Base-by-base conservation (phyloP, 495 filamentous ascomycete species). In the Thermothielavioides terrestris region DNA sequence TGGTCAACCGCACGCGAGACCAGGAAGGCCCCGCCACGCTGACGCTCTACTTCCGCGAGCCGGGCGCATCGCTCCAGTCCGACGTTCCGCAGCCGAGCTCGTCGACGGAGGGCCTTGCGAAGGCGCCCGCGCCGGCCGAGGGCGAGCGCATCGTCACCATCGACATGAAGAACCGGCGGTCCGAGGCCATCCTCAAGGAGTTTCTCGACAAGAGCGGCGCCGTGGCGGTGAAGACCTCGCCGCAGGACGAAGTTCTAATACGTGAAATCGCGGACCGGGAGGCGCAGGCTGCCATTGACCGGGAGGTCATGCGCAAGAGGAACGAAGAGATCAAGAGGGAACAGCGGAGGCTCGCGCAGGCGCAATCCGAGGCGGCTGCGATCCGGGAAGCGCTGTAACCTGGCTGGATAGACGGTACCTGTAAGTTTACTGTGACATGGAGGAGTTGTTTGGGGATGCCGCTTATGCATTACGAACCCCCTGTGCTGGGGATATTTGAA, bases 181-280 rank as follows among this genome's bases (percentile, higher is more conserved):
- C 80, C 22, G 63, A 67, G 10, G 68, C 80, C 40, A 96, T 98
- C 50, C 78, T 88, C 55, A 62, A 68, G 6, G 71, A 82, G 46
- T 75, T 98, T 23, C 59, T 89, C 49, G 65, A 71, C 18, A 67
- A 82, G 59, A 95, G 88, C 0, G 78, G 78, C 4, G 89, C 86
- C 9, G 67, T 72, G 41, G 68, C 68, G 18, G 65, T 95, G 2
- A 52, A 71, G 20, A 68, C 82, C 20, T 79, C 79, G 6, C 62
- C 74, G 9, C 75, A 79, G 54, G 86, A 95, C 52, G 57, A 75
- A 58, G 65, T 59, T 14, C 71, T 85, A 63, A 47, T 85, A 54
- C 57, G 66, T 50, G 75, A 83, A 51, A 60, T 87, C 35, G 77
- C 81, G 50, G 77, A 80, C 49, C 70, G 82, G 56, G 59, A 66